Percentiles rank a stretch among this genome's conserved stretches.
phyloP scores from a whole-genome alignment of 129 eudicot genomes.

The Kitagawia praeruptora region DNA sequence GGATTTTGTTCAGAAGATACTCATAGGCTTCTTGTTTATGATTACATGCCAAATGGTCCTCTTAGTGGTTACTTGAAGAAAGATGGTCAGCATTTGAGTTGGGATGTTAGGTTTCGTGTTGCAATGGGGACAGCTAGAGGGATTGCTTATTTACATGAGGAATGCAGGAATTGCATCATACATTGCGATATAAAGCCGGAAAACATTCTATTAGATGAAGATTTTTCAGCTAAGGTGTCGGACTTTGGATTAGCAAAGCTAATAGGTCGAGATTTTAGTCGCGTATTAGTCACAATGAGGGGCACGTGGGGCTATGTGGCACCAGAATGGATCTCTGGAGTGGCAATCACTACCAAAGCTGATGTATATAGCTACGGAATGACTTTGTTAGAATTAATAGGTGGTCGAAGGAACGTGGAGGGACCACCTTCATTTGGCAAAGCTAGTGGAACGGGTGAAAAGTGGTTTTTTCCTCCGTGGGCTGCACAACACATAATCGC shows the following conservation, averaged over 20 bases:
- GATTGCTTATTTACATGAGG: conserved; percentile 83
- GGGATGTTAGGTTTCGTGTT: conserved; percentile 74
- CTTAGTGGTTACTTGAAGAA: conserved; percentile 53
- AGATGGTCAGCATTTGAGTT: conserved; percentile 49
- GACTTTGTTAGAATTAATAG: conserved; percentile 76
- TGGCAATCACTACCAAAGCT: conserved; percentile 77
- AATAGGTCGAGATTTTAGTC: conserved; percentile 72
- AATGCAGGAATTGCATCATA: conserved; percentile 69
- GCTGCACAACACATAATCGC: conserved; percentile 56
- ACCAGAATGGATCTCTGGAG: conserved; percentile 96
- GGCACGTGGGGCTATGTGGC: conserved; percentile 98
- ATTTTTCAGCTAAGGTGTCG: conserved; percentile 71
- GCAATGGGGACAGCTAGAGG: conserved; percentile 83
- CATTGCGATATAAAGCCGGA: conserved; percentile 94
- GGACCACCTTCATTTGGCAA: conserved; percentile 49
- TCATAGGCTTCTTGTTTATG: conserved; percentile 78
- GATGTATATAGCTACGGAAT: conserved; percentile 94
- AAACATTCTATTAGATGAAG: conserved; percentile 62
- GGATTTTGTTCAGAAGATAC: conserved; percentile 75
- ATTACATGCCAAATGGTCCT: conserved; percentile 88
- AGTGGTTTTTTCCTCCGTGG: conserved; percentile 98
- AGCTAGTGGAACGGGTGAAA: conserved; percentile 35
- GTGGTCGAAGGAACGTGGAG: conserved; percentile 82
- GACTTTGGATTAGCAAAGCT: conserved; percentile 90
- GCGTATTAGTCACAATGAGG: conserved; percentile 86